Percentiles rank a stretch among this genome's conserved stretches.
Evolutionary conservation across 2,329 filamentous ascomycete genomes (phyloP).

Genomic region (Coniochaeta sp.): DNA sequence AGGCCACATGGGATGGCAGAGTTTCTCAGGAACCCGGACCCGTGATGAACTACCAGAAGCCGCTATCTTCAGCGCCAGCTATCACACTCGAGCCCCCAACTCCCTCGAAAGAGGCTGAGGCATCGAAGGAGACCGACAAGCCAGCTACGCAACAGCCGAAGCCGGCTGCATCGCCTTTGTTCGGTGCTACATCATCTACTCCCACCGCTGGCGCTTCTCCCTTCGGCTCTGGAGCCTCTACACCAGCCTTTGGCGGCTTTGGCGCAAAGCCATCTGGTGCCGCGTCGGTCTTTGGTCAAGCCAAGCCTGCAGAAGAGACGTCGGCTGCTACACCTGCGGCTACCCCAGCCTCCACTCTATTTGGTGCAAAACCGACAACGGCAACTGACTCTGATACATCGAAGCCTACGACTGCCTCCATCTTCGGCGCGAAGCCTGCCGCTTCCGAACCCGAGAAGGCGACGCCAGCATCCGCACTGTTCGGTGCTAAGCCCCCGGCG

Average conservation of each 20-base stretch:
- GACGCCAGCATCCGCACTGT: slow-evolving; percentile 13
- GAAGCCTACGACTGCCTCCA: slow-evolving; percentile 7
- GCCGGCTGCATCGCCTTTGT: background rate
- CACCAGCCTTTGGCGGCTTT: slow-evolving; percentile 11
- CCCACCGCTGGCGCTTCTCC: slow-evolving; percentile 7
- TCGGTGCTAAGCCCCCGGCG: slow-evolving; percentile 12
- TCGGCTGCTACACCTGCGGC: slow-evolving; percentile 5
- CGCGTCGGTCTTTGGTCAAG: background rate
- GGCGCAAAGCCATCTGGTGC: background rate
- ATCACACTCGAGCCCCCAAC: slow-evolving; percentile 14
- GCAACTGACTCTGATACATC: slow-evolving; percentile 4
- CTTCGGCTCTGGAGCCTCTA: slow-evolving; percentile 8
- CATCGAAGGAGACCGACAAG: slow-evolving; percentile 12
- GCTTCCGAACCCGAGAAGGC: slow-evolving; percentile 3
- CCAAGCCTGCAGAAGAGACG: background rate
- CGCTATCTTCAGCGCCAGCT: slow-evolving; percentile 14
- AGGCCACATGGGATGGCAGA: too few species aligned
- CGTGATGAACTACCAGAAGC: too few species aligned
- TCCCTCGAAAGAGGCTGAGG: background rate
- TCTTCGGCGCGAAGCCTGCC: background rate
- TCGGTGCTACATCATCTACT: background rate
- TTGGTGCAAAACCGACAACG: slow-evolving; percentile 7
- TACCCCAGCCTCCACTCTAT: slow-evolving; percentile 4
- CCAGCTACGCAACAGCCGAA: slow-evolving; percentile 1
- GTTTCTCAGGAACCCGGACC: too few species aligned